These are phyloP conservation scores for Chalciporus chontae DNA, from an alignment of 768 basidiomycete genomes.

Conservation along the genomic window DNA sequence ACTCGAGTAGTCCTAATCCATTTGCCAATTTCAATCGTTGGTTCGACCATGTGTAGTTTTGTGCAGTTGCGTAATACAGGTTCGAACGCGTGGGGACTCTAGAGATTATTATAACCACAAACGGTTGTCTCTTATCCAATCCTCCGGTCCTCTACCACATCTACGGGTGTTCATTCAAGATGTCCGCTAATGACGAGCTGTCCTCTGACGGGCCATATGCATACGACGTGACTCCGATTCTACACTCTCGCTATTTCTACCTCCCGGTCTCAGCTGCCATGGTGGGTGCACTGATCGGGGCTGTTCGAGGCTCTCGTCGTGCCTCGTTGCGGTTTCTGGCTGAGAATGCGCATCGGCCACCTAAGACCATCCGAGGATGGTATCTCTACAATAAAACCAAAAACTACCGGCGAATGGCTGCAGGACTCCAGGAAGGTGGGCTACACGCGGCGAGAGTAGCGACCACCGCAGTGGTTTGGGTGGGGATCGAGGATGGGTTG, in stretches of 20 bases:
- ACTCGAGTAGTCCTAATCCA: neutral
- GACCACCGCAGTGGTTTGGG: slow-evolving; percentile 44
- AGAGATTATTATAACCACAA: neutral
- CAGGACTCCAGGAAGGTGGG: slow-evolving; percentile 65
- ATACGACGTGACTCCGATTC: slow-evolving; percentile 30
- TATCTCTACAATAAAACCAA: slow-evolving; percentile 97
- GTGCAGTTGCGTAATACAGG: no score
- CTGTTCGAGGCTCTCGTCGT: slow-evolving; percentile 64
- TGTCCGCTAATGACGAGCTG: slow-evolving; percentile 14
- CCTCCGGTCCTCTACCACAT: no score
- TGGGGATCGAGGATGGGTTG: slow-evolving; percentile 45
- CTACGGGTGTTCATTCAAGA: slow-evolving; percentile 4
- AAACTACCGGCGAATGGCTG: slow-evolving; percentile 81
- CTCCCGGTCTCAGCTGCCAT: slow-evolving; percentile 59
- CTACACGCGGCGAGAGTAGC: slow-evolving; percentile 52
- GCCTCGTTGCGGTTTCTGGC: slow-evolving; percentile 81
- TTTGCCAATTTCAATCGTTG: no score
- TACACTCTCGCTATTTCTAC: slow-evolving; percentile 50
- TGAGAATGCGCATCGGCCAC: slow-evolving; percentile 89
- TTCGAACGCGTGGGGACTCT: no score
- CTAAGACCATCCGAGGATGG: slow-evolving; percentile 86
- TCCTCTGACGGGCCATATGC: slow-evolving; percentile 17
- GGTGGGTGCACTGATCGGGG: slow-evolving; percentile 66
- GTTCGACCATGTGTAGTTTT: no score
- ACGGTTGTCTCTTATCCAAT: neutral